Percentiles rank a stretch among this genome's conserved stretches.
phyloP scores from a whole-genome alignment of 768 basidiomycete genomes.

The Suillus americanus region DNA sequence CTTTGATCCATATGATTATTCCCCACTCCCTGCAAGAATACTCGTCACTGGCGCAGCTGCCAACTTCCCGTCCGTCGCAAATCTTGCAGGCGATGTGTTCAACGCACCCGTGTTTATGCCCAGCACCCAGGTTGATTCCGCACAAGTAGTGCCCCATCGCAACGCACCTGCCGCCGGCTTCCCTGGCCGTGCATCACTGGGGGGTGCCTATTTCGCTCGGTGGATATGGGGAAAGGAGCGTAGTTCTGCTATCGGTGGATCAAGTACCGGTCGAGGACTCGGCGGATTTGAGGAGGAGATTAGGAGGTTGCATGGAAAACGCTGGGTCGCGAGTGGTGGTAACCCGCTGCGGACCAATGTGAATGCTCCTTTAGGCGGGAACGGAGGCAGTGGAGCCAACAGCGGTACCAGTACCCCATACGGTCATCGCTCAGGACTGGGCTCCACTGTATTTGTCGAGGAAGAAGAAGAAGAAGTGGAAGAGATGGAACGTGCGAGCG shows the following conservation, averaged over 20 bases:
- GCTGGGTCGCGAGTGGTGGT: conserved; percentile 71
- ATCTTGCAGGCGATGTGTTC: conserved; percentile 80
- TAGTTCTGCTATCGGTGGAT: conserved; percentile 25
- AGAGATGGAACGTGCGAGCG: conserved; percentile 46
- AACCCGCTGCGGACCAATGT: conserved; percentile 59
- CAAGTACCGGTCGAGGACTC: conserved; percentile 38
- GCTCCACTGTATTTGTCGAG: conserved; percentile 56
- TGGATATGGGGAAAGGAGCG: conserved; percentile 83
- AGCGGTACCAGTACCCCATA: conserved; percentile 73
- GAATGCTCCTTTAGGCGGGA: conserved; percentile 37
- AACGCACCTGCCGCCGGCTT: conserved; percentile 72
- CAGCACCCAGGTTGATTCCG: conserved; percentile 72
- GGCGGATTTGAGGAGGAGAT: conserved; percentile 82
- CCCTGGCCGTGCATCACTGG: conserved; percentile 68
- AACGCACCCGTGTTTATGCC: conserved; percentile 80
- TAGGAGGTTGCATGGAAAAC: conserved; percentile 63
- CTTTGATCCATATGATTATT: conserved; percentile 78
- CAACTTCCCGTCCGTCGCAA: conserved; percentile 81
- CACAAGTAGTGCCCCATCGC: conserved; percentile 65
- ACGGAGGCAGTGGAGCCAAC: conserved; percentile 49
- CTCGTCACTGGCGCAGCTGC: conserved; percentile 78
- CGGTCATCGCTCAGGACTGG: conserved; percentile 53
- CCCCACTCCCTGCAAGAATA: conserved; percentile 62
- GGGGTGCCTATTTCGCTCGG: conserved; percentile 75
- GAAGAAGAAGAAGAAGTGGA: conserved; percentile 77